Percentiles rank a stretch among this genome's conserved stretches.
Evolutionary conservation across 2,329 filamentous ascomycete genomes (phyloP).

Genomic region (Pseudopyricularia javanii): DNA sequence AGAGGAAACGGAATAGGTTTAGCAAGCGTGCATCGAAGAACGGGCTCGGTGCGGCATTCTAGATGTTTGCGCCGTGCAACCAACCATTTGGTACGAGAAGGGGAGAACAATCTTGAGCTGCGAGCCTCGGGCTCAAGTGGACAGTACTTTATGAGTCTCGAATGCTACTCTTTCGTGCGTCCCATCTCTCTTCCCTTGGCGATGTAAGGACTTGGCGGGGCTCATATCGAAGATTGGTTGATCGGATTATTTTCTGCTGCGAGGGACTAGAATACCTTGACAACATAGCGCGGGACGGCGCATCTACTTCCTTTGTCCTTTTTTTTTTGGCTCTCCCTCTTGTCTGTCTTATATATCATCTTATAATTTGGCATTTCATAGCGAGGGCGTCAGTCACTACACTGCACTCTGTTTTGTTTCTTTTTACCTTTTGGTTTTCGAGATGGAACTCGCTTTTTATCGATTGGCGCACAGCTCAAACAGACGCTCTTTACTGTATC

Average conservation of each 20-base stretch:
- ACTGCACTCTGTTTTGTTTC: not conserved
- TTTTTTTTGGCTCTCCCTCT: not conserved
- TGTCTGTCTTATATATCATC: not conserved
- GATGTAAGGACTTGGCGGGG: too few relatives aligned
- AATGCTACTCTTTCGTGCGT: too few relatives aligned
- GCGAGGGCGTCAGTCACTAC: not conserved
- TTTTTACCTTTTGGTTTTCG: not conserved
- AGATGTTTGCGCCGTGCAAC: slow-evolving; percentile 8
- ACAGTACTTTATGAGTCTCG: too few relatives aligned
- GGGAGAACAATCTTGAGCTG: too few relatives aligned
- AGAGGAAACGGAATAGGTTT: slow-evolving; percentile 54
- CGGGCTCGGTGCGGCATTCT: slow-evolving; percentile 83
- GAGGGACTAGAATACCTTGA: not conserved
- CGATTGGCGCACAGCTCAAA: not conserved
- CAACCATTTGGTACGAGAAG: not conserved
- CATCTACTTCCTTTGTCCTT: not conserved
- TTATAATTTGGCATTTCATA: not conserved
- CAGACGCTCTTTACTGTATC: not conserved
- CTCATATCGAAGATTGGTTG: too few relatives aligned
- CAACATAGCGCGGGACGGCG: not conserved
- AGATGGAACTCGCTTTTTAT: not conserved
- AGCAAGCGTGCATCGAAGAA: slow-evolving; percentile 91
- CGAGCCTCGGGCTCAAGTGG: too few relatives aligned
- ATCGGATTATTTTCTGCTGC: too few relatives aligned
- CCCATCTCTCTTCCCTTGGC: too few relatives aligned